phyloP scores from a whole-genome alignment of 139 green algal genomes.

The Closterium sp. region DNA sequence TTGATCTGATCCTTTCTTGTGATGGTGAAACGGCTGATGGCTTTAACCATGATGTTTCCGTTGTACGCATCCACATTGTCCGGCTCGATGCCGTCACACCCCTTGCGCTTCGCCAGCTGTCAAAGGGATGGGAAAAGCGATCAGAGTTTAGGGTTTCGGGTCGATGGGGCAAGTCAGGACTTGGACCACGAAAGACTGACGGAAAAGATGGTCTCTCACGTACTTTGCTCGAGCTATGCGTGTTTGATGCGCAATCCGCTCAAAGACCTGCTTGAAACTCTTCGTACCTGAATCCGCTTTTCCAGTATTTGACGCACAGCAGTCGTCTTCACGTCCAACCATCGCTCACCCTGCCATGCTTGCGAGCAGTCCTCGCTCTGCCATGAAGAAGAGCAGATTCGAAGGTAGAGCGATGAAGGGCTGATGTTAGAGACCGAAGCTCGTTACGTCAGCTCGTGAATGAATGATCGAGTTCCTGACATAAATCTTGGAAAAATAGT shows the following conservation, averaged over 20 bases:
- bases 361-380: neutral
- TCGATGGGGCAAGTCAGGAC: too few relatives aligned
- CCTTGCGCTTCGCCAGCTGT: neutral
- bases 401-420: neutral
- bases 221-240: too few relatives aligned
- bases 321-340: neutral
- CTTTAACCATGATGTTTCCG: neutral
- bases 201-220: too few relatives aligned
- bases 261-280: too few relatives aligned
- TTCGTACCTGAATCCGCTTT: neutral
- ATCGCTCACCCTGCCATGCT: neutral
- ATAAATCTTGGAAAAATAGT: too few relatives aligned
- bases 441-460: too few relatives aligned
- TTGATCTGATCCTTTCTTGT: neutral
- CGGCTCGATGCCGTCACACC: neutral
- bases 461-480: too few relatives aligned
- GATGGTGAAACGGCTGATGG: conserved; percentile 10
- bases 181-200: too few relatives aligned
- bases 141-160: too few relatives aligned
- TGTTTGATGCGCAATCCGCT: too few relatives aligned
- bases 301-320: neutral
- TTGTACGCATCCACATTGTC: neutral
- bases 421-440: too few relatives aligned
- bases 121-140: neutral
- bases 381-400: neutral